These are phyloP conservation scores for Trifolium fragiferum DNA, from an alignment of 306 rosid genomes.

Conservation along the genomic window DNA sequence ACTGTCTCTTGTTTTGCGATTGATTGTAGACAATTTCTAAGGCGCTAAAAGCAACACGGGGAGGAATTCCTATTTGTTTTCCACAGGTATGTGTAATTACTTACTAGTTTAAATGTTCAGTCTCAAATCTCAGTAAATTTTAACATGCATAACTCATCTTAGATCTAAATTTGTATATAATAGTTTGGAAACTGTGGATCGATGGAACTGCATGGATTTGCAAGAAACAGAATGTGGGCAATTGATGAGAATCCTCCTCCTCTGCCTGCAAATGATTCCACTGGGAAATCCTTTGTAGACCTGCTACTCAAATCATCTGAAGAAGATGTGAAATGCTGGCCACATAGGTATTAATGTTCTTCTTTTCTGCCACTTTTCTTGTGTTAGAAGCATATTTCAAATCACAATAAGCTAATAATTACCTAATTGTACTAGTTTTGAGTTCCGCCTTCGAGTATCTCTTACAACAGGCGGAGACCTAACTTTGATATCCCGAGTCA, in stretches of 20 bases:
- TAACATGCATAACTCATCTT: constrained; percentile 20
- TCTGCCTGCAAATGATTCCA: constrained; percentile 55
- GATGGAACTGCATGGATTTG: constrained; percentile 87
- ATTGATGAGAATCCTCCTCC: constrained; percentile 80
- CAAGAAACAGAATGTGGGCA: constrained; percentile 84
- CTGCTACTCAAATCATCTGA: constrained; percentile 79
- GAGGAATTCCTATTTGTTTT: constrained; percentile 91
- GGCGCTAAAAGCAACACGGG: constrained; percentile 80
- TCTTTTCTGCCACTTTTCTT: constrained; percentile 12
- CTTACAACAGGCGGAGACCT: constrained; percentile 68
- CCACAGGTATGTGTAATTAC: constrained; percentile 78
- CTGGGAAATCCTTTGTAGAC: constrained; percentile 69
- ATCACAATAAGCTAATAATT: constrained; percentile 33
- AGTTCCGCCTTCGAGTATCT: constrained; percentile 83
- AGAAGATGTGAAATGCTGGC: constrained; percentile 85
- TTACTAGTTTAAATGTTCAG: constrained; percentile 26
- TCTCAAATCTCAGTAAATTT: constrained; percentile 8
- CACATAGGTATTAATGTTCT: constrained; percentile 52
- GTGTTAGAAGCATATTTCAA: constrained; percentile 35
- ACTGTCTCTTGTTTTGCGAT: constrained; percentile 31
- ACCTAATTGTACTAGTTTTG: constrained; percentile 63
- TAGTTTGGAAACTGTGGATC: constrained; percentile 93
- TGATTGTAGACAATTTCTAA: constrained; percentile 64
- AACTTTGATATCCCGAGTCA: constrained; percentile 69
- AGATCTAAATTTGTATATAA: constrained; percentile 38